Evolutionary conservation across 495 filamentous ascomycete genomes (phyloP).

Genomic region (Apodospora peruviana): DNA sequence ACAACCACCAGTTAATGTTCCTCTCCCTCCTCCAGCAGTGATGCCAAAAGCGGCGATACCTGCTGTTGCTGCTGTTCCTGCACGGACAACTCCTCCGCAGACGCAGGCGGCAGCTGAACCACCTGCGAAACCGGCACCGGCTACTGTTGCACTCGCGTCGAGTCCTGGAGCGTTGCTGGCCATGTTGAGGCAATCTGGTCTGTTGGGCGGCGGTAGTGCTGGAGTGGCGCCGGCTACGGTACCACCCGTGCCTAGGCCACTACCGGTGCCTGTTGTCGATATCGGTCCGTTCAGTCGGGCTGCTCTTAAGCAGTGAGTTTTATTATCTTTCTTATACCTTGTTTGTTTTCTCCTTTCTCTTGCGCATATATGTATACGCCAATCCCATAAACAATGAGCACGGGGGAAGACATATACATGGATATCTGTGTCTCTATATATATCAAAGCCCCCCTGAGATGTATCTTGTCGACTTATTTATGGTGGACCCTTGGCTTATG

Average conservation of each 20-base stretch:
- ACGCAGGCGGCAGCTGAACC: constrained; percentile 11
- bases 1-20: constrained; percentile 14
- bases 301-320: constrained; percentile 27
- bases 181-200: constrained; percentile 43
- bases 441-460: no score
- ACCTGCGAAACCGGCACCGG: neutral
- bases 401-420: neutral
- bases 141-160: constrained; percentile 7
- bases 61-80: constrained; percentile 23
- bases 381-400: no score
- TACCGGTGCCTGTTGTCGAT: neutral
- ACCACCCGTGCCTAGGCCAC: constrained; percentile 16
- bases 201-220: constrained; percentile 24
- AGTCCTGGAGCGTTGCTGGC: constrained; percentile 43
- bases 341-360: constrained; percentile 9
- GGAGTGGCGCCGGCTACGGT: constrained; percentile 29
- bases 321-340: constrained; percentile 12
- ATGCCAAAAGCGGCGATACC: constrained; percentile 24
- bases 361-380: constrained; percentile 1
- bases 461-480: no score
- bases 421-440: neutral
- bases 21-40: neutral
- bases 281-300: neutral
- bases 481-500: no score
- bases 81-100: constrained; percentile 27